phyloP scores from a whole-genome alignment of 768 basidiomycete genomes.

The Mycena chlorophos region DNA sequence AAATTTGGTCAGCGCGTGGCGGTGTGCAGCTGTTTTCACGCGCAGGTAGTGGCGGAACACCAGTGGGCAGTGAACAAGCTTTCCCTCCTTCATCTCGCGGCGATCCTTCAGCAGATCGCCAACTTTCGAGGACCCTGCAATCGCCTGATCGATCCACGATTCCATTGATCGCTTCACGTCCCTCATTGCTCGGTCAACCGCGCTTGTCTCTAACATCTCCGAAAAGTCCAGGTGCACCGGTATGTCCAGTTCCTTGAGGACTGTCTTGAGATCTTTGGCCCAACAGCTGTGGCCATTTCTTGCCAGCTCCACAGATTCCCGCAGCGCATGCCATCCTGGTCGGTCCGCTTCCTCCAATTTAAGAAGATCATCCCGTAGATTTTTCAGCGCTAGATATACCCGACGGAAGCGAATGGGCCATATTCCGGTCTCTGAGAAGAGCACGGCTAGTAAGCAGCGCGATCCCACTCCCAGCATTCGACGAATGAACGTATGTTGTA shows the following conservation, averaged over 20 bases:
- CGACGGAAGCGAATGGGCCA: constrained; percentile 9
- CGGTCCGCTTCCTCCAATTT: neutral
- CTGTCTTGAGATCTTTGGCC: neutral
- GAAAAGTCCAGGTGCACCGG: neutral
- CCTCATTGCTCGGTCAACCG: neutral
- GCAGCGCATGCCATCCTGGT: neutral
- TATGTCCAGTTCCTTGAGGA: neutral
- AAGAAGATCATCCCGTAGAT: neutral
- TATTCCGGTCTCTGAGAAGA: constrained; percentile 9
- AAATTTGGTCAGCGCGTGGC: neutral
- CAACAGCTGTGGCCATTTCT: neutral
- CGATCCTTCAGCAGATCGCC: neutral
- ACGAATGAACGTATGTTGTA: constrained; percentile 4
- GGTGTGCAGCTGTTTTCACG: constrained; percentile 5
- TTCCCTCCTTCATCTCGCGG: neutral
- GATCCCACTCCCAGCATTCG: constrained; percentile 5
- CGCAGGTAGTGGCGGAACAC: constrained; percentile 8
- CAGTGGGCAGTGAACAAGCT: neutral
- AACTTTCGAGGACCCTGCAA: neutral
- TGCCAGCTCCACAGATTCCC: neutral
- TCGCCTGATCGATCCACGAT: constrained; percentile 3
- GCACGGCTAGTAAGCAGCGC: neutral
- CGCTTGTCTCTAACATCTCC: neutral
- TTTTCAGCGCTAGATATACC: constrained; percentile 1
- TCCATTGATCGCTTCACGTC: constrained; percentile 1